Evolutionary conservation across 1,284 basidiomycete species (phyloP), one percentile per base, ranked within the genome.

Genomic region (Meira nashicola): DNA sequence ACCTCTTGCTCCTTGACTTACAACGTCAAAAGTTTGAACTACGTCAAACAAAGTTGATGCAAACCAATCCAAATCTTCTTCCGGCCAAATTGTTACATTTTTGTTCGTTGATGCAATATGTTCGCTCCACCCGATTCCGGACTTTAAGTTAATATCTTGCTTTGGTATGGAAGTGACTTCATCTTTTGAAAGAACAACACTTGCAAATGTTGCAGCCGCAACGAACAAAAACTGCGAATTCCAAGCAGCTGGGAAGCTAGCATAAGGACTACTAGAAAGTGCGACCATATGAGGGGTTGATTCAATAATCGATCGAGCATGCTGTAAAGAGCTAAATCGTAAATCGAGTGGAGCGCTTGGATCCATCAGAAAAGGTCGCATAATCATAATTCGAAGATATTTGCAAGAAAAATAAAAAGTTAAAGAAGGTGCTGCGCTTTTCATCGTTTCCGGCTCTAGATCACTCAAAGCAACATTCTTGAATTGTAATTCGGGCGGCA

Each of bases 321-420:
- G n/a, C 6, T 33, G 11, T 15, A 53, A 38, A 37, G 50, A 19
- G 7, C 21, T 23, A 53, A 33, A 53, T 38, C 50, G 50, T 11
- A 53, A 5, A 14, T 53, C 14, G 23, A 12, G 33, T 10, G 50
- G 50, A 5, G 23, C 50, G 12, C 21, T 33, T 5, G 11, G 21
- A 39, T 53, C 33, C 33, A 53, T 37, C 23, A 53, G 50, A 19
- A 53, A 53, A 39, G 50, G 50, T 19, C 50, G 50, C 50, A 53
- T 53, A 33, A 53, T 37, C 21, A 28, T 25, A 39, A 19, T 25
- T 28, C 33, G 50, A 10, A 53, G 33, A 17, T 33, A 23, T 37
- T 38, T 15, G 19, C 15, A 40, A 5, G 23, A 11, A 10, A 15
- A 23, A 33, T 53, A 33, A 37, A 28, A 39, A 7, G 39, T 11